Evolutionary conservation across 148 eudicot species (phyloP).

Genomic region (Cornus controversa): DNA sequence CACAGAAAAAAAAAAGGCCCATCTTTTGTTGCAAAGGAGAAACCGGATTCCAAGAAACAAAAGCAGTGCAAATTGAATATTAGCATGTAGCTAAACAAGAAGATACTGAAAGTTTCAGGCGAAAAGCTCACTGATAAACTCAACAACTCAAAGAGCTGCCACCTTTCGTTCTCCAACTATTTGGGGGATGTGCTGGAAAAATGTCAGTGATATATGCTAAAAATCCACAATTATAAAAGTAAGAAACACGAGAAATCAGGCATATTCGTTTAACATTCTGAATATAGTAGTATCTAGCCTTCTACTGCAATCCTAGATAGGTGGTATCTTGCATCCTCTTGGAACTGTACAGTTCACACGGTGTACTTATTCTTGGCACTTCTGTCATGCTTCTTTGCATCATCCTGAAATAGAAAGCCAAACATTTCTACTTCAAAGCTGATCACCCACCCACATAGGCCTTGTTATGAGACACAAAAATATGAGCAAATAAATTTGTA

Average conservation of each 20-base stretch:
- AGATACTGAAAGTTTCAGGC: not conserved
- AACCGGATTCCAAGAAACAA: no score
- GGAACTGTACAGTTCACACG: slow-evolving; percentile 26
- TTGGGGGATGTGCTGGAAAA: not conserved
- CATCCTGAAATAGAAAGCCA: slow-evolving; percentile 54
- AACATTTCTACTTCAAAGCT: not conserved
- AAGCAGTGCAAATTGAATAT: not conserved
- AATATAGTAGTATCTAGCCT: not conserved
- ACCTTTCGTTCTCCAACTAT: no score
- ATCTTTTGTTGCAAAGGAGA: no score
- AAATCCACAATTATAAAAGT: not conserved
- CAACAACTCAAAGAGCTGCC: no score
- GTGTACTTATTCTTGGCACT: slow-evolving; percentile 70
- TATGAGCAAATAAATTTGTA: not conserved
- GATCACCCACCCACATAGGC: not conserved
- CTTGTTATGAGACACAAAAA: not conserved
- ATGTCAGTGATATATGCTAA: not conserved
- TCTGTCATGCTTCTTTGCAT: slow-evolving; percentile 68
- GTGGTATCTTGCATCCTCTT: not conserved
- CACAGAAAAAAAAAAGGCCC: no score
- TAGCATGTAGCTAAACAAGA: not conserved
- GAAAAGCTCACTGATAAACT: not conserved
- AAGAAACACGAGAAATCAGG: not conserved
- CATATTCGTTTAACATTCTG: not conserved
- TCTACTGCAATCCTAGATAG: not conserved